A percentile compares a stretch with the other conserved stretches of the same genome.
Conservation (phyloP, 768 basidiomycete genomes). For the Rhodosporidiobolus sp. region DNA sequence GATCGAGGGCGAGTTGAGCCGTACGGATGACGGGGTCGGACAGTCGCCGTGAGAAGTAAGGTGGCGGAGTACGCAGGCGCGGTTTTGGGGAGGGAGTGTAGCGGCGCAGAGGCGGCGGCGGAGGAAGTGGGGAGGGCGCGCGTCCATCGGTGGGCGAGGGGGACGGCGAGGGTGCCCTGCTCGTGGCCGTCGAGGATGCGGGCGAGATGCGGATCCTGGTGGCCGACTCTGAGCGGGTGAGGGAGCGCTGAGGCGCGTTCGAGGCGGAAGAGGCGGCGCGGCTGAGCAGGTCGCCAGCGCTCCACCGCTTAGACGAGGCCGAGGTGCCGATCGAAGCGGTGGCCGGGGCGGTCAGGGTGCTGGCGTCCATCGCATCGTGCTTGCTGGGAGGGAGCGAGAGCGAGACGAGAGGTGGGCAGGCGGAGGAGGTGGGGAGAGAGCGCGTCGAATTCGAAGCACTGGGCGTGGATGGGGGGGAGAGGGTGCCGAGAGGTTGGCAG, state of each 20-base stretch:
- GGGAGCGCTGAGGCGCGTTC: not conserved
- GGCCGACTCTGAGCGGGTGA: slow-evolving; percentile 4
- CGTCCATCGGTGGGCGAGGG: not conserved
- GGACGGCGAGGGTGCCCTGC: not conserved
- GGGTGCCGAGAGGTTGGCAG: too few species aligned
- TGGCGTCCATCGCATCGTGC: not conserved
- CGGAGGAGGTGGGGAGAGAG: not conserved
- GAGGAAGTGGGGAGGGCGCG: not conserved
- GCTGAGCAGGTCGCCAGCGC: not conserved
- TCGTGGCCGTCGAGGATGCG: not conserved
- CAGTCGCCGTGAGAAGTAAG: not conserved
- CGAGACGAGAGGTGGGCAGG: not conserved
- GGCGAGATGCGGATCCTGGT: slow-evolving; percentile 1
- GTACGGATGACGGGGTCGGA: slow-evolving; percentile 13
- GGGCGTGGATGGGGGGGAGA: too few species aligned
- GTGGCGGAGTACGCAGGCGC: not conserved
- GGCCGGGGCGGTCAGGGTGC: not conserved
- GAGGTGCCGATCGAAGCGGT: too few species aligned
- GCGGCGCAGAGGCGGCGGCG: too few species aligned
- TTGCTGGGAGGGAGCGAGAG: not conserved
- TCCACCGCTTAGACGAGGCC: not conserved
- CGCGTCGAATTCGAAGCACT: too few species aligned
- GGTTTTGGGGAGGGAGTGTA: too few species aligned
- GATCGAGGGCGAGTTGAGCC: slow-evolving; percentile 4
- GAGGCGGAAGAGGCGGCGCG: not conserved